Evolutionary conservation across 2,329 filamentous ascomycete species (phyloP), one percentile per base, ranked within the genome.

Genomic region (Paraphaeosphaeria minitans): DNA sequence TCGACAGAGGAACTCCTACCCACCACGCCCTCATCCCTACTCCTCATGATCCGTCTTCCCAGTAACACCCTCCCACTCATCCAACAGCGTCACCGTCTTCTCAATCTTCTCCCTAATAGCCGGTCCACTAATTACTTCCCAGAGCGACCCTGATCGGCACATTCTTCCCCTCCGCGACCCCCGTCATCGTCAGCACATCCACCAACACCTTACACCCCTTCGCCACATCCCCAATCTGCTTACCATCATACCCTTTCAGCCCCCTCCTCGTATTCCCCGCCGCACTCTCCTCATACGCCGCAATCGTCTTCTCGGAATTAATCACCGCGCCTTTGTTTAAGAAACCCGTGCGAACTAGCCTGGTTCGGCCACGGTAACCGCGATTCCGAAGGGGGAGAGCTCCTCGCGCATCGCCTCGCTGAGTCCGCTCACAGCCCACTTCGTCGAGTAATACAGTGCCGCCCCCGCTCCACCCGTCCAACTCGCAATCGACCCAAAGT

Each of bases 61-160:
- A 12, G 57, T 66, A 47, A 72, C 55, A 7, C 73, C 69, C 53
- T 72, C 71, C 78, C 78, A 80, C 48, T 71, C 66, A n/a, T 66
- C 65, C 56, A 77, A 59, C 57, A 79, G 74, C n/a, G 55, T 59
- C 24, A 67, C 59, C 10, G 68, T 69, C 0, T 63, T 55, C 37
- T 47, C 41, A 31, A 65, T 55, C 58, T 72, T 71, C 10, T 55
- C 54, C 48, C 65, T 50, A 35, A 71, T 67, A 16, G 24, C 29
- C 7, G 59, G 53, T 33, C 66, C 55, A 9, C 24, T 51, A 55
- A 69, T 88, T 86, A 8, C 73, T 78, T 0, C 87, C 87, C 42
- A 89, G 70, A n/a, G 81, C 74, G 50, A 89, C 64, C 29, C 86
- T 75, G 14, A 82, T 64, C 0, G 85, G 86, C 1, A 88, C 74